Conservation (phyloP, 306 rosid species). For the Cucurbita maxima region DNA sequence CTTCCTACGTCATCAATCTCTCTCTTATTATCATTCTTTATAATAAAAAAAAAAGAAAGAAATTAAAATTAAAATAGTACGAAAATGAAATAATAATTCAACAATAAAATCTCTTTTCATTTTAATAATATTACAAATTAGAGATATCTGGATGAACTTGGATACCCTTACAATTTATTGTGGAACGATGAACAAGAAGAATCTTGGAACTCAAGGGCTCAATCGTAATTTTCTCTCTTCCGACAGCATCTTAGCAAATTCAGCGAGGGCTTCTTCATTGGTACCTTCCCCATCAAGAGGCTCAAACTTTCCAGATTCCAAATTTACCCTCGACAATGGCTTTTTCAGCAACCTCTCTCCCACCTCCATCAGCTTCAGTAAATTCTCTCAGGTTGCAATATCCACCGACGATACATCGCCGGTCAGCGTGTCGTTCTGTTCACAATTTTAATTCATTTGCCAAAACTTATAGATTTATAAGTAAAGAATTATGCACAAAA, state of each 20-base stretch:
- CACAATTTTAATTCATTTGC: too few relatives aligned
- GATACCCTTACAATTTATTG: background rate
- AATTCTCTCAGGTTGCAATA: background rate
- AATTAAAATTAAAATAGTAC: too few relatives aligned
- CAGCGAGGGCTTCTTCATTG: background rate
- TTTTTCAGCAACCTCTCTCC: background rate
- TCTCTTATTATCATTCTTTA: too few relatives aligned
- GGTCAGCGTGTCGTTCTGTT: background rate
- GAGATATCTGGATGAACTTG: too few relatives aligned
- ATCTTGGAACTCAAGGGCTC: background rate
- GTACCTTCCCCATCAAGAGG: background rate
- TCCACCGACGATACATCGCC: background rate
- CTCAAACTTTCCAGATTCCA: constrained; percentile 2
- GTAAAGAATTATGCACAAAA: too few relatives aligned
- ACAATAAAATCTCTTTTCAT: too few relatives aligned
- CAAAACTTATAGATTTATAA: too few relatives aligned
- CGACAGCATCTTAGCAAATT: background rate
- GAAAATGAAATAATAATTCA: too few relatives aligned
- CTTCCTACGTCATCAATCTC: too few relatives aligned
- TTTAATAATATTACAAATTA: too few relatives aligned
- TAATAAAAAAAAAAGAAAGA: too few relatives aligned
- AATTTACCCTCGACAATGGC: background rate
- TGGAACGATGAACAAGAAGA: background rate
- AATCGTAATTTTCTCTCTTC: background rate
- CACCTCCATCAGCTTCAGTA: background rate